Conservation (phyloP, 331 rosid genomes). For the Pyracantha coccinea region DNA sequence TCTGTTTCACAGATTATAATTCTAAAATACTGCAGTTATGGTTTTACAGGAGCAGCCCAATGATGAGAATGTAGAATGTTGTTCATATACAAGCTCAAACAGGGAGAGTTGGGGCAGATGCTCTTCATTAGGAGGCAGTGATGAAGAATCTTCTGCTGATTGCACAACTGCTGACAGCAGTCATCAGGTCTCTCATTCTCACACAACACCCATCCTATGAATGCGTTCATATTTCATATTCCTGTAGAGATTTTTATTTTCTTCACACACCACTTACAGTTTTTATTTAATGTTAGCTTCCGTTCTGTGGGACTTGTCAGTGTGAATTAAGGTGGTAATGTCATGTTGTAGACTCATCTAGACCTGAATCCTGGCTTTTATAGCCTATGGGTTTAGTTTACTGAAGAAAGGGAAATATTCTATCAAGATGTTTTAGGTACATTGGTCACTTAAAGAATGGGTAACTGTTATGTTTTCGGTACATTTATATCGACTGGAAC, state of each 20-base stretch:
- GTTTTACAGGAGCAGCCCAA: constrained; percentile 59
- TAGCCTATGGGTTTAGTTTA: not conserved
- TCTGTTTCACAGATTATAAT: constrained; percentile 7
- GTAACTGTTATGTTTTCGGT: not conserved
- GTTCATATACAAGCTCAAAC: constrained; percentile 89
- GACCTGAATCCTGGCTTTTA: not conserved
- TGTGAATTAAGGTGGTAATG: not conserved
- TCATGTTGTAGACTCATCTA: not conserved
- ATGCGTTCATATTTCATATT: not conserved
- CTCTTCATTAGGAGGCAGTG: constrained; percentile 96
- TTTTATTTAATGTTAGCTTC: not conserved
- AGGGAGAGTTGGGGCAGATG: constrained; percentile 99
- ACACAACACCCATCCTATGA: too few species aligned
- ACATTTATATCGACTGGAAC: not conserved
- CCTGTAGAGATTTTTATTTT: not conserved
- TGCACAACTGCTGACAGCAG: constrained; percentile 45
- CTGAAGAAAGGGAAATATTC: not conserved
- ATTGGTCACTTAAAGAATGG: not conserved
- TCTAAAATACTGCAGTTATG: constrained; percentile 15
- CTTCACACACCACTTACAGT: not conserved
- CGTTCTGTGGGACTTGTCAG: not conserved
- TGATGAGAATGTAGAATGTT: constrained; percentile 73
- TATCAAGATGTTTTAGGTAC: not conserved
- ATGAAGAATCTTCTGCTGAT: constrained; percentile 69
- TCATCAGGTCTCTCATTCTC: constrained; percentile 50